Evolutionary conservation across 1,284 basidiomycete species (phyloP), one percentile per base, ranked within the genome.

Genomic region (Cutaneotrichosporon dermatis): DNA sequence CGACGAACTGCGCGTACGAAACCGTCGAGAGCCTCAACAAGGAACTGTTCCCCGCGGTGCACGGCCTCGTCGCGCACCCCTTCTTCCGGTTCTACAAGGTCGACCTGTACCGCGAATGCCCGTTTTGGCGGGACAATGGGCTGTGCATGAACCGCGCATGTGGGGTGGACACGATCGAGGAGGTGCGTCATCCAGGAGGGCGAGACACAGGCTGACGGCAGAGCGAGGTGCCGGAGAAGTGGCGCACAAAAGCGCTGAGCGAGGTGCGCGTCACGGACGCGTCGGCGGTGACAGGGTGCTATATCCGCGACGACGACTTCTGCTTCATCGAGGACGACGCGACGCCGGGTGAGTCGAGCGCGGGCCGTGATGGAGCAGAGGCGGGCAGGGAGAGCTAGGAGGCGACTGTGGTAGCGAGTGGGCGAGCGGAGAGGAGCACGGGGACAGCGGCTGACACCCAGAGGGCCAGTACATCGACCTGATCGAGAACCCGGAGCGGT

Each of bases 41-140:
- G 39, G 84, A 87, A 43, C 83, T 97, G 25, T 89, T 84, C 67
- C 78, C 80, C 35, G 84, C 87, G 44, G 81, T 99, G 7, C 87
- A 89, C 56, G 82, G 87, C 34, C 83, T 99, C 16, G 92, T 98
- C 12, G 80, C 84, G 59, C 88, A 86, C n/a, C 91, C 92, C 0
- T 99, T 97, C 82, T 99, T 99, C 80, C 86, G 88, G 65, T 96
- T 91, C 79, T 97, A 96, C 79, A 90, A 92, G 75, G 89, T 89
- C 44, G 94, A 99, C 74, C 80, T 99, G 6, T 97, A 90, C 76
- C 85, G 91, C 33, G 93, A 99, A 71, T 99, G 96, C 80, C 96
- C 96, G 12, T 99, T 94, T 78, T 99, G 96, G 96, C 83, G 88
- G 62, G 95, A 98, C 73, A 40, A 36, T 39, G 90, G 90, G 3